Conservation (phyloP, 225 moss, liverwort and hornwort species). For the Neckera pumila region DNA sequence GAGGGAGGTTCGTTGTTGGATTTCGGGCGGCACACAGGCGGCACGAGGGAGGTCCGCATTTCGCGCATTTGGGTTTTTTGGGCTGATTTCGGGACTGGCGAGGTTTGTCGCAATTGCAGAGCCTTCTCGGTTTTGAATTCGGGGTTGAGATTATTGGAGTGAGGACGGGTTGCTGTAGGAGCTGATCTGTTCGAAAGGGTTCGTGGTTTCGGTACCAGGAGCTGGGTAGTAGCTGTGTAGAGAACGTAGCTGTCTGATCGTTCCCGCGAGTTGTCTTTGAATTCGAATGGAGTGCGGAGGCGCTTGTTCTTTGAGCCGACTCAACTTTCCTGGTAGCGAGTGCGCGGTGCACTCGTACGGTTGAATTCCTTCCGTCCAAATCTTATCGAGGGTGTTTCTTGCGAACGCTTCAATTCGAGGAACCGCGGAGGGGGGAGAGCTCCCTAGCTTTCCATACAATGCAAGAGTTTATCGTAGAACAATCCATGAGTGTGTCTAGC, state of each 20-base stretch:
- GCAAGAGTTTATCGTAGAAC: constrained; percentile 25
- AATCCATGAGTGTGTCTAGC: constrained; percentile 17
- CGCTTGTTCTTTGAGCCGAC: neutral
- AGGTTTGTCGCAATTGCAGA: neutral
- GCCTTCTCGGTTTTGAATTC: neutral
- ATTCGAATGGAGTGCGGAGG: constrained; percentile 22
- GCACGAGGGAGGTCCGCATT: neutral
- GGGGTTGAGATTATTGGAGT: no score
- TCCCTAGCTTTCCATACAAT: constrained; percentile 15
- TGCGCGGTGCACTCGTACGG: constrained; percentile 10
- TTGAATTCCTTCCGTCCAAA: neutral
- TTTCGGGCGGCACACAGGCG: neutral
- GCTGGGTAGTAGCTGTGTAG: neutral
- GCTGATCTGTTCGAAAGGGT: neutral
- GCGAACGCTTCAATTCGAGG: neutral
- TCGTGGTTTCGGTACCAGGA: neutral
- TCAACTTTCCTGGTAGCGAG: neutral
- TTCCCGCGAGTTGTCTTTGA: neutral
- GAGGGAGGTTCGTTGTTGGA: neutral
- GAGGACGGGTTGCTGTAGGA: neutral
- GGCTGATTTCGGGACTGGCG: neutral
- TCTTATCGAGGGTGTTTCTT: neutral
- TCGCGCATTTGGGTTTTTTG: neutral
- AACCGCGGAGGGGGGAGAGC: neutral
- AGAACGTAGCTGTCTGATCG: neutral